Evolutionary conservation across 2,329 filamentous ascomycete genomes (phyloP).

Genomic region (Alternaria arborescens): DNA sequence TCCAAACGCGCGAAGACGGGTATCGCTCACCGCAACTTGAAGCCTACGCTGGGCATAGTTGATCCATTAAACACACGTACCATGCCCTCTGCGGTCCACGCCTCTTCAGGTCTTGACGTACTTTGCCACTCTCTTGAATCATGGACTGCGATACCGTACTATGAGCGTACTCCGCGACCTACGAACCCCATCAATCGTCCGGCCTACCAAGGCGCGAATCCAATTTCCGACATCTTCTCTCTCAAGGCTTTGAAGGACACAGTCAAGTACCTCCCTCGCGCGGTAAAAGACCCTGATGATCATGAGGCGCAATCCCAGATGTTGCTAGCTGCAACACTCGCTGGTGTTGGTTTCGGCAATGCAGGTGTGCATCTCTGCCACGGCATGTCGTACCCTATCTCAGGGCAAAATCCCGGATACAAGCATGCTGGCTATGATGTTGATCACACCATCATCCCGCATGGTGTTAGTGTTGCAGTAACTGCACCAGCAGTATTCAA

Average conservation of each 20-base stretch:
- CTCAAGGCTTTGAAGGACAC: slow-evolving; percentile 83
- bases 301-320: slow-evolving; percentile 93
- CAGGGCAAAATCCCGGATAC: slow-evolving; percentile 91
- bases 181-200: slow-evolving; percentile 89
- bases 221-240: slow-evolving; percentile 97
- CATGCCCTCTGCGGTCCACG: slow-evolving; percentile 94
- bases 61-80: slow-evolving; percentile 90
- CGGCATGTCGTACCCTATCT: slow-evolving; percentile 98
- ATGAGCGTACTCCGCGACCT: slow-evolving; percentile 83
- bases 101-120: slow-evolving; percentile 90
- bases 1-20: slow-evolving; percentile 92
- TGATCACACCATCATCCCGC: slow-evolving; percentile 81
- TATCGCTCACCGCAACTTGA: slow-evolving; percentile 92
- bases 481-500: slow-evolving; percentile 92
- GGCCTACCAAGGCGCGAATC: slow-evolving; percentile 96
- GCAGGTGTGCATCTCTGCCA: slow-evolving; percentile 91
- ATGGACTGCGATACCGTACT: slow-evolving; percentile 96
- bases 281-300: slow-evolving; percentile 88
- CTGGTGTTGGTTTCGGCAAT: slow-evolving; percentile 96
- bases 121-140: slow-evolving; percentile 95
- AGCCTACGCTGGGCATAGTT: slow-evolving; percentile 90
- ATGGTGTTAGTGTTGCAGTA: slow-evolving; percentile 94
- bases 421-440: slow-evolving; percentile 87
- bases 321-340: slow-evolving; percentile 91
- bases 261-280: slow-evolving; percentile 89